Base-by-base conservation (phyloP, 305 asterid species). In the Fraxinus velutina region DNA sequence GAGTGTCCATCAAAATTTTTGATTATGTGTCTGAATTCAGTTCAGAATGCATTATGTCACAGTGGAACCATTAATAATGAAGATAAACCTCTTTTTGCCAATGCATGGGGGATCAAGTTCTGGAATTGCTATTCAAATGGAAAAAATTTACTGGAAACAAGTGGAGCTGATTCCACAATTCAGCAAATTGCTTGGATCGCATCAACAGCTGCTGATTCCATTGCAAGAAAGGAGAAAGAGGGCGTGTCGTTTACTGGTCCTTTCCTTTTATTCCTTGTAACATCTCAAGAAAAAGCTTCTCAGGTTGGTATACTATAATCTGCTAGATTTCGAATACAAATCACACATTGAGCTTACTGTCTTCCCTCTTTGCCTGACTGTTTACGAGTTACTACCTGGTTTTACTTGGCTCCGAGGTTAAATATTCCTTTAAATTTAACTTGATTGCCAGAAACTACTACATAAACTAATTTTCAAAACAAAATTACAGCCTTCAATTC, bases 111-210 rank as follows among this genome's bases (percentile, higher is more conserved):
- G 39, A 79, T 92, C 72, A 92, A 92, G 77, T 94, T 95, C 85
- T 95, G 94, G 97, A 92, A 89, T 71, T 83, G 85, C 73, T 92
- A 90, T 87, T 82, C 88, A 37, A 74, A 81, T 44, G 96, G 94
- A 78, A 90, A 87, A 84, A 93, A 95, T 87, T 89, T 95, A 10
- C 9, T 92, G 71, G 99, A 91, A 84, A 89, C 85, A 81, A 86
- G 82, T 84, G 89, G 87, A 82, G 84, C 88, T 79, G 86, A 88
- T 85, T 87, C 95, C 22, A 76, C 82, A 0, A 7, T 73, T 36
- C 94, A 90, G 87, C 94, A 92, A 88, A 89, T 93, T 89, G 95
- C 96, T 80, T 95, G 99, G 98, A 82, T 94, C n/a, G 94, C 91
- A 62, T 90, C 98, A 15, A 87, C 93, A 34, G 93, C 94, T 82